A percentile compares a stretch with the other conserved stretches of the same genome.
These are phyloP conservation scores for Umbelopsis ramanniana DNA, from an alignment of 192 early-diverging fungal genomes.

Conservation along the genomic window DNA sequence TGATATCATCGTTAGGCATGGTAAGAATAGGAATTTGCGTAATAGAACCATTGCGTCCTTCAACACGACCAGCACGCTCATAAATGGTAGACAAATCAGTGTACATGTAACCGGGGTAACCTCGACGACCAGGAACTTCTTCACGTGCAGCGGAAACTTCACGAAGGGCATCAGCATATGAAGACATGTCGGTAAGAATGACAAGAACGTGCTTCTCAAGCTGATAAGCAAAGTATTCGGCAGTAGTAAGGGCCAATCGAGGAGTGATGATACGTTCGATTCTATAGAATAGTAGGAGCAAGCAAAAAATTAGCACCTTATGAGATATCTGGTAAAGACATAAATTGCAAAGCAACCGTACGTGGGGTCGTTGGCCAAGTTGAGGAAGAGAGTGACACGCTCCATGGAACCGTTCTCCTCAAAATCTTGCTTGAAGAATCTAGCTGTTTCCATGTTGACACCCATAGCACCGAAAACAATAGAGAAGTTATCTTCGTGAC, in stretches of 20 bases:
- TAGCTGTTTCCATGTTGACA: conserved; percentile 99
- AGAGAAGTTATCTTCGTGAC: conserved; percentile 98
- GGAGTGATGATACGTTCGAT: conserved; percentile 99
- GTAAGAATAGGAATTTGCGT: conserved; percentile 99
- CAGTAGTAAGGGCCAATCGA: conserved; percentile 96
- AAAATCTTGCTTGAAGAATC: conserved; percentile 99
- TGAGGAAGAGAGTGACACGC: conserved; percentile 97
- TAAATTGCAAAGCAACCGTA: conserved; percentile 41
- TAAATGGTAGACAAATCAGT: conserved; percentile 99
- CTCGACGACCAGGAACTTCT: conserved; percentile 99
- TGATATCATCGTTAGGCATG: conserved; percentile 99
- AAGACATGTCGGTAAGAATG: conserved; percentile 99
- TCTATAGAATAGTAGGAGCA: conserved; percentile 38
- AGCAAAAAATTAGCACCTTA: neutral
- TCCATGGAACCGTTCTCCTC: conserved; percentile 99
- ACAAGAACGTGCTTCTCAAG: conserved; percentile 99
- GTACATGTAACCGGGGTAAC: conserved; percentile 99
- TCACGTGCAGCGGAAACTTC: conserved; percentile 99
- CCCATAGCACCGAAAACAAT: conserved; percentile 99
- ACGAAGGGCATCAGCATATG: conserved; percentile 99
- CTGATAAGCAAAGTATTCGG: conserved; percentile 99
- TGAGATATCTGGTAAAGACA: neutral
- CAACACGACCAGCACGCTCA: conserved; percentile 97
- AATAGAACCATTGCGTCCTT: conserved; percentile 96
- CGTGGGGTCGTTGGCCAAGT: conserved; percentile 99